A percentile compares a stretch with the other conserved stretches of the same genome.
phyloP scores from a whole-genome alignment of 2,329 filamentous ascomycete species.

The Macroventuria anomochaeta region DNA sequence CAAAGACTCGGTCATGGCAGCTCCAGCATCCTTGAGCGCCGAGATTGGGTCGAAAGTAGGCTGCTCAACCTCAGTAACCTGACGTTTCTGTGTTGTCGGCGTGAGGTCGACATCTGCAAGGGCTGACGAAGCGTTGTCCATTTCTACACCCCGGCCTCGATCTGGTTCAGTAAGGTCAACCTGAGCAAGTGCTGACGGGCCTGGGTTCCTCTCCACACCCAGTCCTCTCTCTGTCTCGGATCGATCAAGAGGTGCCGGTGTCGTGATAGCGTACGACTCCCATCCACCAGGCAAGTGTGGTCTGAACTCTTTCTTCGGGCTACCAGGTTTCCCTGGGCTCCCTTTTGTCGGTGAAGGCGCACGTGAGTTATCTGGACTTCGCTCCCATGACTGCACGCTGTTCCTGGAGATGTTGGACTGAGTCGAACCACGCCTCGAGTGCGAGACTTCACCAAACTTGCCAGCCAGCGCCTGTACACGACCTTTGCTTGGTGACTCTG shows the following conservation, averaged over 20 bases:
- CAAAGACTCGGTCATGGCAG: conserved; percentile 57
- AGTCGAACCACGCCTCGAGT: conserved; percentile 55
- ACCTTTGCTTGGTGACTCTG: conserved; percentile 57
- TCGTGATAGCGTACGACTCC: conserved; percentile 57
- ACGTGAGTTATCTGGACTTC: conserved; percentile 47
- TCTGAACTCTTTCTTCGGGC: conserved; percentile 50
- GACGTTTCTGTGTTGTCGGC: conserved; percentile 47
- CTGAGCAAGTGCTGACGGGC: conserved; percentile 34
- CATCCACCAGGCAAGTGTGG: conserved; percentile 61
- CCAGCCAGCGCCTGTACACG: conserved; percentile 60
- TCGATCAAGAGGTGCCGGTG: conserved; percentile 41
- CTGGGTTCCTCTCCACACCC: conserved; percentile 10
- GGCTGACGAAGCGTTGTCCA: conserved; percentile 16
- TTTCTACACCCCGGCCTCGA: conserved; percentile 26
- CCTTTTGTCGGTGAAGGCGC: conserved; percentile 42
- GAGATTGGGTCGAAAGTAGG: conserved; percentile 46
- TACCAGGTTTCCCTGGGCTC: conserved; percentile 46
- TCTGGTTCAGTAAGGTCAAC: conserved; percentile 36
- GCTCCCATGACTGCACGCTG: conserved; percentile 51
- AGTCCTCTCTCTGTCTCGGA: conserved; percentile 40
- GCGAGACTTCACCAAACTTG: conserved; percentile 55
- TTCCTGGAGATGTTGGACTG: conserved; percentile 52
- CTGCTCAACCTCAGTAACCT: conserved; percentile 30
- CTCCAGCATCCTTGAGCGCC: conserved; percentile 55
- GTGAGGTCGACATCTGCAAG: conserved; percentile 43